Base-by-base conservation (phyloP, 2,329 filamentous ascomycete species). In the Ceratocystis variospora region DNA sequence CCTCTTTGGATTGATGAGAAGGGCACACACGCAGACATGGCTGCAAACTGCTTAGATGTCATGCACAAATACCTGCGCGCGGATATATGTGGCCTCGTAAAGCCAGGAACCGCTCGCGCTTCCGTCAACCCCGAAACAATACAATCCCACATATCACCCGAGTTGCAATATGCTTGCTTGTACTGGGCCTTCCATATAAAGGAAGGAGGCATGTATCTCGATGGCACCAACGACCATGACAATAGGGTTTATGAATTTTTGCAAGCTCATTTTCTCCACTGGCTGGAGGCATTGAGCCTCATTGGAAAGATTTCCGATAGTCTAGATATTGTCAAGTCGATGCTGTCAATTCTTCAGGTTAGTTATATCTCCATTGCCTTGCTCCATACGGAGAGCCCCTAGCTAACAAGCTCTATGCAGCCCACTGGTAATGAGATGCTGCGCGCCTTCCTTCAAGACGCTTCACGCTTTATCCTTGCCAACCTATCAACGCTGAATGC, bases 161-260 rank as follows among this genome's bases (percentile, higher is more conserved):
- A 31, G 12, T 17, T 57, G 28, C 53, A 31, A 3, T 57, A 57
- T 57, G 53, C 53, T 57, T 57, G 53, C 7, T 15, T 28, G 12
- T 31, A 57, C 22, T 57, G 53, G 53, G 28, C 2, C 17, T 5
- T 15, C 22, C 53, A 57, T 6, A 31, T 31, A 25, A 15, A 57
- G 8, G 12, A n/a, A 17, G 25, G 7, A 17, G 53, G 17, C 8
- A 31, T n/a, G 12, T 12, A 31, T 12, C 71, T 71, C 0, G 66
- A 73, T 0, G 72, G 73, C 8, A 8, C 37, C 10, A 71, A 74
- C 63, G 73, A 70, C 12, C 69, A 72, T 2, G 37, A 41, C 37
- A 41, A 12, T 10, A 41, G 37, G 37, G 10, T 61, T 3, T 72
- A 76, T 3, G 64, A 70, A 0, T 72, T 77, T 50, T 68, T 75